Evolutionary conservation across 1,284 basidiomycete genomes (phyloP).

Genomic region (Serendipita sp.): DNA sequence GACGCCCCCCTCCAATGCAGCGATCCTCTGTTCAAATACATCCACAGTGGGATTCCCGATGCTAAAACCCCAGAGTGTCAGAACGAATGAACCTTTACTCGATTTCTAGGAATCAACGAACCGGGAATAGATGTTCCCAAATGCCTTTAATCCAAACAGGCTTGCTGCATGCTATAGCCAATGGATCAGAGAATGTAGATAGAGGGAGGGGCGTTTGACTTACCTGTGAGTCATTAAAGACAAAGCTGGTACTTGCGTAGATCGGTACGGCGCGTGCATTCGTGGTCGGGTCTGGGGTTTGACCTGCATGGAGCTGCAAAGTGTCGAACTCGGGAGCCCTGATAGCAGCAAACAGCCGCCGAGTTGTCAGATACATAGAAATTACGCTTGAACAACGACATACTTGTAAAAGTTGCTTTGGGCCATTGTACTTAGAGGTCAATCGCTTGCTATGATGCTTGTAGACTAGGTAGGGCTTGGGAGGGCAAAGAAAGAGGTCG

Average conservation of each 20-base stretch:
- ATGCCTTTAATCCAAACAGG: slow-evolving; percentile 57
- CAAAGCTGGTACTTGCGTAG: slow-evolving; percentile 63
- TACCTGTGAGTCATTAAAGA: slow-evolving; percentile 66
- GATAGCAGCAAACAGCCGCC: neutral
- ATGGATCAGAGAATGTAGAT: neutral
- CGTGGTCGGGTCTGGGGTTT: slow-evolving; percentile 53
- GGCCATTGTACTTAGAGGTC: neutral
- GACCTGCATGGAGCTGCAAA: slow-evolving; percentile 72
- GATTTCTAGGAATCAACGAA: neutral
- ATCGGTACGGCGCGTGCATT: slow-evolving; percentile 75
- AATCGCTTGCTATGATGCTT: neutral
- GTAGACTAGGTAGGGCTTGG: neutral
- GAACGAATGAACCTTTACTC: neutral
- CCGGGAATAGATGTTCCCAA: slow-evolving; percentile 61
- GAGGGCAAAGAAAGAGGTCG: too few species aligned
- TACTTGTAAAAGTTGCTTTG: slow-evolving; percentile 1
- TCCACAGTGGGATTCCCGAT: slow-evolving; percentile 77
- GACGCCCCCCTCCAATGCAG: slow-evolving; percentile 69
- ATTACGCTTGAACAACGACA: neutral
- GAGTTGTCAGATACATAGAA: neutral
- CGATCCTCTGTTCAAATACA: slow-evolving; percentile 75
- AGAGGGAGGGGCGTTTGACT: slow-evolving; percentile 11
- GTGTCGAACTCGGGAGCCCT: slow-evolving; percentile 69
- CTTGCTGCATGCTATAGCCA: slow-evolving; percentile 58
- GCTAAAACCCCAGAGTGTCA: slow-evolving; percentile 19